Evolutionary conservation across 2,329 filamentous ascomycete genomes (phyloP), one percentile per base, ranked within the genome.

Genomic region (Venturia aucupariae): DNA sequence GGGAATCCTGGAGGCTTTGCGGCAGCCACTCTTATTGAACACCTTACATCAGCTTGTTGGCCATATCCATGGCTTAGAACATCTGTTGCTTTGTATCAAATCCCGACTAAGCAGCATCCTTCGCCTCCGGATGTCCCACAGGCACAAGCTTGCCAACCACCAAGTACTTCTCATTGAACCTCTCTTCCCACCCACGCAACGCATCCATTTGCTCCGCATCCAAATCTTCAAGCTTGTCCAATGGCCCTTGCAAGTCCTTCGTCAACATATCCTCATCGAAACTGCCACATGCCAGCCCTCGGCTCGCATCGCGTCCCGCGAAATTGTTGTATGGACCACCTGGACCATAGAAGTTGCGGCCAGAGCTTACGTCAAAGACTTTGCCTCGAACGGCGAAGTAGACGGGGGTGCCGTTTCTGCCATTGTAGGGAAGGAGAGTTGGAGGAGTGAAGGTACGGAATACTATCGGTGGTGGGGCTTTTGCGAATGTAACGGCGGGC

Each of bases 241-340:
- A 79, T 55, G 91, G 90, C 0, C 85, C 93, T 65, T 94, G 85
- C 64, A 97, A 78, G 75, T 97, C 89, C 80, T 93, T 86, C 22
- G 94, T 97, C 77, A 97, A 79, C 92, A 97, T 96, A 7, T 92
- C 89, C 80, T 90, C 86, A 74, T 97, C 94, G 75, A 99, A 97
- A 78, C 90, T 96, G 66, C 92, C 90, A 75, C 85, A 90, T 0
- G 94, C 93, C 66, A 99, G 79, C 0, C 94, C 94, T 62, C 93
- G 84, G 68, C 85, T 91, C 24, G 94, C 94, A 76, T 99, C 94
- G 46, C 92, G 82, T 0, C 94, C 94, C 0, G 94, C 94, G 73
- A 99, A 99, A 79, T 97, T 97, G 75, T 88, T 87, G 76, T 99
- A 99, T 1, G 93, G 92, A 0, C 93, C 93, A 15, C 92, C 92